Base-by-base conservation (phyloP, 2,329 filamentous ascomycete species). In the Trichoderma sp. region DNA sequence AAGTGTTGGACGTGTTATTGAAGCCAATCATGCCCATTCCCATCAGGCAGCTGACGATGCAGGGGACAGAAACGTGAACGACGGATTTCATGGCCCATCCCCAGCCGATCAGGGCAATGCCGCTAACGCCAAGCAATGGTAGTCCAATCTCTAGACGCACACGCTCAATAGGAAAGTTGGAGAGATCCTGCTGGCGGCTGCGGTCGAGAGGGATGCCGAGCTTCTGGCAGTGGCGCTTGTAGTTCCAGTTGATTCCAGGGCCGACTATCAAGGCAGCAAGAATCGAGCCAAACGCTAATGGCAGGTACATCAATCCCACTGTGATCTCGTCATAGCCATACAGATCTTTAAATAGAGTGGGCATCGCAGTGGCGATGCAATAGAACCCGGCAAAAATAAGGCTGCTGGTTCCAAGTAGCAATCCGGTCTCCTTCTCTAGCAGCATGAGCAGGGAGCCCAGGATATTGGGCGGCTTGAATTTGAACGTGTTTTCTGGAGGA, bases 201-300 rank as follows among this genome's bases (percentile, higher is more conserved):
- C 82, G 83, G 66, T 84, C 83, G 64, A 89, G 82, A 0, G 81
- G 73, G 10, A 90, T 78, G 10, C 85, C 85, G 0, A 86, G 76
- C 5, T 77, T 80, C 10, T 77, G 74, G 13, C 89, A 89, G 68
- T 90, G 83, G 1, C 89, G 85, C 1, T 84, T 82, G 75, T 89
- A 93, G 75, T 91, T 92, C 78, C 84, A 84, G 75, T 92, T 90
- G 39, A 92, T 83, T 1, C 87, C 71, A 2, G 82, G 81, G 1
- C 90, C 89, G 3, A 80, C 79, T 3, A 80, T 72, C 9, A 80
- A 71, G 1, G 82, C 83, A 0, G 84, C 80, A 2, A 81, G 72
- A 13, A 84, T 78, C n/a, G 83, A 84, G 1, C 84, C 85, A 5
- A 73, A 77, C 0, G 84, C 84, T 34, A 84, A 73, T 2, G 85